Conservation (phyloP, 306 rosid species). For the Purshia tridentata region DNA sequence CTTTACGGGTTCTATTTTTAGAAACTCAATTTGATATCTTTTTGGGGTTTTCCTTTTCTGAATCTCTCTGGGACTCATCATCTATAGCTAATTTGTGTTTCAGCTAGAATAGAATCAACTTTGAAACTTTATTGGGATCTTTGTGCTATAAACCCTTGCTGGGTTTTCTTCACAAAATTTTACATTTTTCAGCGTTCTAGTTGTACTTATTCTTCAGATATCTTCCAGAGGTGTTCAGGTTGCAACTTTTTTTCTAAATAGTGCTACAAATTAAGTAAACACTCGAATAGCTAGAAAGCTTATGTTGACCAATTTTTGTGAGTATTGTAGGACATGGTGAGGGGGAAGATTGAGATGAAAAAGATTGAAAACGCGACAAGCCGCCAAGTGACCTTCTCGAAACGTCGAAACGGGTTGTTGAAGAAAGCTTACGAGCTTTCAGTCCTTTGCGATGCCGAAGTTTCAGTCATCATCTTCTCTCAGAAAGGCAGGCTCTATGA, state of each 20-base stretch:
- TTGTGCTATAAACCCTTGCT: neutral
- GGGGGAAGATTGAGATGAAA: constrained; percentile 64
- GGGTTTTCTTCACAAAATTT: neutral
- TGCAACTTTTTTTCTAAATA: neutral
- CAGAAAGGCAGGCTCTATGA: constrained; percentile 60
- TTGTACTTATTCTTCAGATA: neutral
- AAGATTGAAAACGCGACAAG: constrained; percentile 51
- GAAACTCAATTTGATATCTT: neutral
- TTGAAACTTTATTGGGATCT: neutral
- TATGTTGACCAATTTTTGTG: no score
- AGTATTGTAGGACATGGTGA: constrained; percentile 46
- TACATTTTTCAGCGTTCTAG: neutral
- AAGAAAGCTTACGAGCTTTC: constrained; percentile 73
- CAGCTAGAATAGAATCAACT: no score
- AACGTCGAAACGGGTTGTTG: constrained; percentile 56
- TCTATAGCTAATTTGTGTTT: neutral
- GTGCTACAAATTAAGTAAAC: no score
- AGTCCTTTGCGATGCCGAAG: constrained; percentile 62
- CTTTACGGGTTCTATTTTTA: neutral
- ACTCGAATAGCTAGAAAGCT: no score
- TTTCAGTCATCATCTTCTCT: constrained; percentile 62
- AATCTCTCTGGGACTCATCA: constrained; percentile 8
- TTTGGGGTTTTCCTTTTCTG: neutral
- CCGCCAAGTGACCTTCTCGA: constrained; percentile 66
- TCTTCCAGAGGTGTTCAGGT: no score